Base-by-base conservation (phyloP, 2,329 filamentous ascomycete species). In the Calonectria naviculata region DNA sequence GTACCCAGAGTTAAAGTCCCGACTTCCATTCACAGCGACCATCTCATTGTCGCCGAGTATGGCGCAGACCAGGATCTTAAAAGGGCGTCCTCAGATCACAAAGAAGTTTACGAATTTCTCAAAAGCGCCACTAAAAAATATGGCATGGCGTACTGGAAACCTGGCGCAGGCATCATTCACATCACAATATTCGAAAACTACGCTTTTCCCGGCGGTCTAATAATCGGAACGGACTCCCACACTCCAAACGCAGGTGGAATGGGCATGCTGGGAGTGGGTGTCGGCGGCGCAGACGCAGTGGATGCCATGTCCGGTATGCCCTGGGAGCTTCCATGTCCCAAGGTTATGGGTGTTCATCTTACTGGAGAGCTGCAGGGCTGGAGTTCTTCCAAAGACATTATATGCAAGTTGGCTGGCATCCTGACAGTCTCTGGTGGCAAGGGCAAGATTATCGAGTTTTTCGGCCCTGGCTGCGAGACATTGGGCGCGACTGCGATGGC, bases 201-300 rank as follows among this genome's bases (percentile, higher is more conserved):
- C 62, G 80, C 77, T 17, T 80, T 81, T 12, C 81, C 81, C 1
- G 81, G 82, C 3, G 81, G 81, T 1, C 47, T 83, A 0, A 79
- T 83, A 6, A 81, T 83, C 26, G 81, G 81, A 0, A 83, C 81
- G 3, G 81, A 83, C 61, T 83, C 82, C 1, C 81, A 83, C 62
- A 83, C 81, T 2, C 82, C 82, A 4, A 83, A 83, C 47, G 80
- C 80, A 5, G 82, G 80, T 1, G 81, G 81, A 0, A 78, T 83
- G 77, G 79, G 78, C 2, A 82, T 83, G 78, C 49, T 82, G 8
- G 82, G 80, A 3, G 78, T 83, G 8, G 82, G 82, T 0, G 81
- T 89, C 86, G 76, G 87, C 81, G 12, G 87, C 82, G 28, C 80
- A 81, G 29, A 87, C 87, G 74, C 85, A 83, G 75, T 89, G 82